Base-by-base conservation (phyloP, 805 yeast genomes). In the Yarrowia keelungensis region DNA sequence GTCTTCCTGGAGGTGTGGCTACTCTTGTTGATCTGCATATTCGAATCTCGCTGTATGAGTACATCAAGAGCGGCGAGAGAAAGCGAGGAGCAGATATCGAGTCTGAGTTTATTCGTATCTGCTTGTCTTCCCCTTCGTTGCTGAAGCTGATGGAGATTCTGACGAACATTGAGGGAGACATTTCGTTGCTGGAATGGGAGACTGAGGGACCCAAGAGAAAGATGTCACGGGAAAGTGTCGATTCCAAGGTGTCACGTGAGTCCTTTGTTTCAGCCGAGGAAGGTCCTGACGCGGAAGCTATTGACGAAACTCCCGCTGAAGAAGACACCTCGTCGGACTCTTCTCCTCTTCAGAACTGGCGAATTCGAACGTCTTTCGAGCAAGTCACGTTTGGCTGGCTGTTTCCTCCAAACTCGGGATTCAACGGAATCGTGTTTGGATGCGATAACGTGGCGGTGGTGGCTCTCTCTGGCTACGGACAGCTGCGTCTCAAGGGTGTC, bases 361-460 rank as follows among this genome's bases (percentile, higher is more conserved):
- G 67, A 19, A 47, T 62, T 14, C 35, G 67, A 62, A 62, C 67
- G n/a, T 66, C 72, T 5, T 66, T 76, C 46, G 65, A 87, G 72
- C 85, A 89, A 71, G 81, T 90, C 70, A 89, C 96, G 71, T 70
- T 89, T 42, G 97, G 97, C 0, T 91, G 97, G 92, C 75, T 89
- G 4, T 89, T 89, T 16, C 56, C 54, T 10, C 46, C 43, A 9
- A 47, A 62, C 47, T 62, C 67, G n/a, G 67, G 56, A 4, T 62
- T 46, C 67, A 62, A 92, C 0, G 97, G 97, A 11, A 74, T 91
- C n/a, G 87, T 90, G 46, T 70, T 87, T 39, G 98, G 98, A 0
- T 91, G 89, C 68, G 91, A 90, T 71, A 80, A 87, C 16, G 84
- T 91, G 22, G 89, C 87, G 71, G 86, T 91, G 1, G 85, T 87